Percentiles rank a stretch among this genome's conserved stretches.
Evolutionary conservation across 1,284 basidiomycete species (phyloP).

Genomic region (Cutaneotrichosporon dermatis): DNA sequence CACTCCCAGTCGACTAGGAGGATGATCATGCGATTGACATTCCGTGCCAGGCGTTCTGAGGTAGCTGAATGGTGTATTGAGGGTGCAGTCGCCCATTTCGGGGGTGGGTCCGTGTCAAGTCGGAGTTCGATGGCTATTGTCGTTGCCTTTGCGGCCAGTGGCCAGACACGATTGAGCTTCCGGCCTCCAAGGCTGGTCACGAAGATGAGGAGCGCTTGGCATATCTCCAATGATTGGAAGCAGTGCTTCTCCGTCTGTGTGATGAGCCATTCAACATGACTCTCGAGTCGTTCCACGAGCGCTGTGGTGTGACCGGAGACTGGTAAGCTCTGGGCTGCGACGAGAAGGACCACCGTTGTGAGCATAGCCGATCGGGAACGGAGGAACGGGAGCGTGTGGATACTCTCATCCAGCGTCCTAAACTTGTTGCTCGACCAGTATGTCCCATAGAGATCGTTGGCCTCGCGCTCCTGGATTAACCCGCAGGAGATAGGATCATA

Average conservation of each 20-base stretch:
- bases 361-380: slow-evolving; percentile 15
- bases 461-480: slow-evolving; percentile 13
- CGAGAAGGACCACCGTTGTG: slow-evolving; percentile 10
- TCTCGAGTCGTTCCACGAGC: slow-evolving; percentile 15
- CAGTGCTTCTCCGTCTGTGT: slow-evolving; percentile 8
- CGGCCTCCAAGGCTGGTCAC: slow-evolving; percentile 2
- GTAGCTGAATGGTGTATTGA: slow-evolving; percentile 2
- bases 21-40: slow-evolving; percentile 17
- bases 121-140: slow-evolving; percentile 20
- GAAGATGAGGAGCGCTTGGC: slow-evolving; percentile 16
- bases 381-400: slow-evolving; percentile 17
- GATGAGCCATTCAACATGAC: slow-evolving; percentile 19
- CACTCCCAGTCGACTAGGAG: slow-evolving; percentile 18
- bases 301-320: slow-evolving; percentile 18
- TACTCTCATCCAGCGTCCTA: slow-evolving; percentile 14
- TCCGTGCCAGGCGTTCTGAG: slow-evolving; percentile 1
- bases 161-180: slow-evolving; percentile 7
- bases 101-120: slow-evolving; percentile 11
- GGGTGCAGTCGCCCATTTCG: slow-evolving; percentile 8
- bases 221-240: slow-evolving; percentile 21
- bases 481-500: slow-evolving; percentile 14
- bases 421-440: slow-evolving; percentile 20
- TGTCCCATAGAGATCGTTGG: slow-evolving; percentile 9
- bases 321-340: slow-evolving; percentile 18
- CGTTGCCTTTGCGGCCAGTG: slow-evolving; percentile 8